Evolutionary conservation across 108 stramenopile species (phyloP), one percentile per base, ranked within the genome.

Genomic region (Skeletonema potamos): DNA sequence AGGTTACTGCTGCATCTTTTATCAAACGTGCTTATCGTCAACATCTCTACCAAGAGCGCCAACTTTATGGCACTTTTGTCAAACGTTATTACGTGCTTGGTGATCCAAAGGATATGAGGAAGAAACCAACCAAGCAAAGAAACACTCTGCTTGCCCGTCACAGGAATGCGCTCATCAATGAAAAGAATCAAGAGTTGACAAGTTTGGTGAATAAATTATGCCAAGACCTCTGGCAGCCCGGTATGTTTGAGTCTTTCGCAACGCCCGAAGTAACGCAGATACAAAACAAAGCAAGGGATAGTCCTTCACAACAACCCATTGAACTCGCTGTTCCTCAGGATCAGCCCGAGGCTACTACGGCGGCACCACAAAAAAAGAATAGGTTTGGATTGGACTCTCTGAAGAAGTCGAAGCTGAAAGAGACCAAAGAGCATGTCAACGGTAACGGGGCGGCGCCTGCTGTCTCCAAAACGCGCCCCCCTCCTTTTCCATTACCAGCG

Each of bases 71-170:
- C 1, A 81, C 80, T 13, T 81, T 81, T 28, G 58, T 74, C n/a
- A 81, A 81, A 60, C 68, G 80, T 12, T 81, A 81, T 59, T 81
- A 81, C 29, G 70, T 81, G 73, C 64, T 81, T 13, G 73, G 69
- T 32, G 80, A 81, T 34, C 69, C 73, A 4, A 70, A 81, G n/a
- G 60, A 44, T 24, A 63, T 70, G n/a, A 70, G 63, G 61, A 81
- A 81, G 56, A 80, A 69, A 44, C 20, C 20, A 9, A 22, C 9
- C 9, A 51, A 51, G 48, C 18, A 22, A 22, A 15, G 48, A 24
- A 51, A 51, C 8, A 66, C 70, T 41, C 54, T 81, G 44, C 73
- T 81, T 26, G 73, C 80, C 44, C 73, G 80, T 65, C 80, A 81
- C 57, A 70, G 80, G 43, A 74, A 81, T 81, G 80, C 80, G 1